Base-by-base conservation (phyloP, 1,284 basidiomycete genomes). In the Volvariella surrecta region DNA sequence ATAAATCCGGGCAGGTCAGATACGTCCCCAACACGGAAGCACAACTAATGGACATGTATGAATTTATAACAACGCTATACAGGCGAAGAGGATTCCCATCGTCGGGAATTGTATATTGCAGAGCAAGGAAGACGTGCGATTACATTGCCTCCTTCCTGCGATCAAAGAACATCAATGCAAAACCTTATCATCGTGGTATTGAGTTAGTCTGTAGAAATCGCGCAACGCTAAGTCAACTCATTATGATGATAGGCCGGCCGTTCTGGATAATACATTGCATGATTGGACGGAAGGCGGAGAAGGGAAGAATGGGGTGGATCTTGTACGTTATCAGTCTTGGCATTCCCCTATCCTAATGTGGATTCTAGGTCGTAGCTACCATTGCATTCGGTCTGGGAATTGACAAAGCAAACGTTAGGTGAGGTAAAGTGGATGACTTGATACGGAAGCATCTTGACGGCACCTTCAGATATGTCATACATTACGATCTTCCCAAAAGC, bases 321-420 rank as follows among this genome's bases (percentile, higher is more conserved):
- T 84, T 11, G 82, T 82, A 48, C 43, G 76, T 59, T 3, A 22
- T 8, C 35, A 35, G 17, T 8, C 8, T 9, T 32, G 9, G 8
- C 13, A 35, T 7, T 3, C n/a, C 18, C 39, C 34, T 37, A 34
- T n/a, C 37, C 32, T 34, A 41, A n/a, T 45, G 7, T 32, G 21
- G 28, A 2, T 39, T n/a, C n/a, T 31, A 71, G 62, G 66, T 71
- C 30, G 64, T 69, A n/a, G 64, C 65, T 20, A 69, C 70, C 0
- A 79, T 92, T 35, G 89, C 89, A 1, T 93, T 93, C 54, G 89
- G 90, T 1, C 83, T 92, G 69, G 89, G 90, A 1, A 90, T 94
- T 22, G 89, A 94, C 58, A 90, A 91, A 59, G 64, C 77, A 2
- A 79, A 90, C 54, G 86, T 89, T 30, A 74, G 86, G 70, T 86